Evolutionary conservation across 768 basidiomycete genomes (phyloP), one percentile per base, ranked within the genome.

Genomic region (Holtermanniella nyarrowii): DNA sequence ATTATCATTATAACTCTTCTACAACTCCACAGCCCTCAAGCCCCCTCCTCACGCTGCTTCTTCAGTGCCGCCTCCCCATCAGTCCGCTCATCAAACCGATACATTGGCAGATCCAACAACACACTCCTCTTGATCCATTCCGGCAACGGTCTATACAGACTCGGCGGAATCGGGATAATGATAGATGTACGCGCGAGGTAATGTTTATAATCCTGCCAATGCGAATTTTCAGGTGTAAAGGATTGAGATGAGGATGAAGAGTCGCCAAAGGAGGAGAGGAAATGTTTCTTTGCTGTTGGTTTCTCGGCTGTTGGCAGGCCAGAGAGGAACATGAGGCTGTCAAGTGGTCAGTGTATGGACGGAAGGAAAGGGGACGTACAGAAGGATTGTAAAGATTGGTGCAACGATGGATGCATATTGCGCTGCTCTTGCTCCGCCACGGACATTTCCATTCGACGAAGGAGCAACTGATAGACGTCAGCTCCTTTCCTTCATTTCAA

Each of bases 251-350:
- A 16, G 10, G 48, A 46, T 18, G 44, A 42, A 4, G 39, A 16
- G 26, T 27, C 7, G 20, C 44, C 39, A 1, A 48, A 49, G 56
- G 79, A 65, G 11, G 77, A 73, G 64, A 80, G 72, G 69, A 77
- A 83, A 63, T 77, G 82, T 55, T 74, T 75, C 61, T 78, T 77
- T 0, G 81, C 82, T 39, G 78, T 76, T 1, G 81, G 81, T 65
- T 82, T 82, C 66, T 83, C 82, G 3, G 81, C 81, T 0, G 80
- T 80, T 0, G 82, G 83, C n/a, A 85, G 61, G 7, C 83, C 84
- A 11, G 81, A 82, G 4, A 74, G 79, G 70, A 83, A 84, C 73
- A 85, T 76, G 4, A 70, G 54, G 11, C 60, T 61, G 42, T 74
- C 2, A 82, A 44, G 24, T 46, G 11, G 5, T 24, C 10, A 26